Percentiles rank a stretch among this genome's conserved stretches.
Evolutionary conservation across 163 green algal species (phyloP).

Genomic region (Scenedesmus sp.): DNA sequence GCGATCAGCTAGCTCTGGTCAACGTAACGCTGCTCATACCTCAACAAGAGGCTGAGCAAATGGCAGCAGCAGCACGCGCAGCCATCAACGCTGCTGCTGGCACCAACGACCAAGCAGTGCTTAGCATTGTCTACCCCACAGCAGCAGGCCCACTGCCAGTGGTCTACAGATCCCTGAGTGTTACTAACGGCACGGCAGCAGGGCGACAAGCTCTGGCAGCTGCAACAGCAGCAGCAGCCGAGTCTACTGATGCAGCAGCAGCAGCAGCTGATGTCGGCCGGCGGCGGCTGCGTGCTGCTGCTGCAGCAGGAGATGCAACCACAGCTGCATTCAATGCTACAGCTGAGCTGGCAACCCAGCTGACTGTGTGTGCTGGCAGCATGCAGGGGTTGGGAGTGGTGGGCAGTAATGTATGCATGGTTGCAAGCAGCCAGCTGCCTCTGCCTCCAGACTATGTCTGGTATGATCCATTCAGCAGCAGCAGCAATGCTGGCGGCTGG

Average conservation of each 20-base stretch:
- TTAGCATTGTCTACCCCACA: background rate
- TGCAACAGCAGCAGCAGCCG: too few relatives aligned
- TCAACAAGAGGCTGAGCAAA: background rate
- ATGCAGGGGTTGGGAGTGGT: conserved; percentile 10
- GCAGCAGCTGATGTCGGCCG: too few relatives aligned
- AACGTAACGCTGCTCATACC: conserved; percentile 23
- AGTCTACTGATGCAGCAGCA: too few relatives aligned
- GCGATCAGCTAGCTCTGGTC: background rate
- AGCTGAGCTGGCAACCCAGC: too few relatives aligned
- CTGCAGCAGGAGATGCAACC: background rate
- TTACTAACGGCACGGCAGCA: too few relatives aligned
- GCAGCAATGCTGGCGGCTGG: conserved; percentile 8
- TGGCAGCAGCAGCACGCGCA: background rate
- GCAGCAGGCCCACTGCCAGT: conserved; percentile 11
- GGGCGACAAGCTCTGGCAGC: too few relatives aligned
- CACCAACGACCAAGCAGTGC: background rate
- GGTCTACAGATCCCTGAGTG: background rate
- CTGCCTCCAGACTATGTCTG: conserved; percentile 23
- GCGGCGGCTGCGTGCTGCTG: background rate
- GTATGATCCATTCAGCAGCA: background rate
- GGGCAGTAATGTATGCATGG: conserved; percentile 35
- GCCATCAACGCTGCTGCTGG: too few relatives aligned
- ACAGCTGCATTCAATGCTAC: too few relatives aligned
- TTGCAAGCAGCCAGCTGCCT: background rate
- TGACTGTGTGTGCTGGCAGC: conserved; percentile 6